A percentile compares a stretch with the other conserved stretches of the same genome.
These are phyloP conservation scores for Fusarium ramigenum DNA, from an alignment of 2,329 filamentous ascomycete genomes.

Conservation along the genomic window DNA sequence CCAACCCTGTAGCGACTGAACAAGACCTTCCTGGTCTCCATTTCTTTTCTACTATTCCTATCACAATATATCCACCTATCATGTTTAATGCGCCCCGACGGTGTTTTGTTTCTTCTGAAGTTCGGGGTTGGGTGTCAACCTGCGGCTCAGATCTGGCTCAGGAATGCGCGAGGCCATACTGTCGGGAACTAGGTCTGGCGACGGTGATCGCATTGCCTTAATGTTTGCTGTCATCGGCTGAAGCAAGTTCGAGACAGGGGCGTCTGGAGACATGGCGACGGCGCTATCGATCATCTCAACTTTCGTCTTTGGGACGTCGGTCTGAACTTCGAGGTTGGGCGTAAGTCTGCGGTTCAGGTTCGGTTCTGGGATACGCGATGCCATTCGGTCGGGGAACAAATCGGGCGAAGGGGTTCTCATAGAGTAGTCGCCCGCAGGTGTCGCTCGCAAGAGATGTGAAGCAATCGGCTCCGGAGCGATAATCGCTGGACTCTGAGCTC, in stretches of 20 bases:
- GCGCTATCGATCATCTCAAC: constrained; percentile 57
- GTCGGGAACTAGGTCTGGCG: constrained; percentile 69
- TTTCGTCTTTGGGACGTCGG: constrained; percentile 55
- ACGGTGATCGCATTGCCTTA: constrained; percentile 63
- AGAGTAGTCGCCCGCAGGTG: constrained; percentile 64
- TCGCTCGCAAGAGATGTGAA: constrained; percentile 62
- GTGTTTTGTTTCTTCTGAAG: constrained; percentile 49
- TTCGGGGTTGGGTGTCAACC: constrained; percentile 61
- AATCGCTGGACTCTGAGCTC: constrained; percentile 57
- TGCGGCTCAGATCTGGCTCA: constrained; percentile 55
- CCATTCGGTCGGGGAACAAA: constrained; percentile 70
- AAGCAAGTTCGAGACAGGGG: constrained; percentile 62
- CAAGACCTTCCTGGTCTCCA: constrained; percentile 22
- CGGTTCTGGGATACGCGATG: constrained; percentile 63
- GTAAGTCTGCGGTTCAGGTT: constrained; percentile 56
- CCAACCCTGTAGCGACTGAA: constrained; percentile 24
- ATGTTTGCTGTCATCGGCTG: constrained; percentile 63
- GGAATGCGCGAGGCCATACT: constrained; percentile 68
- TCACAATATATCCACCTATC: not conserved
- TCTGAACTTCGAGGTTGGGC: constrained; percentile 61
- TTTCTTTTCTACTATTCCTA: not conserved
- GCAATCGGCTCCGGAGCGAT: constrained; percentile 65
- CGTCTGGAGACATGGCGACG: constrained; percentile 62
- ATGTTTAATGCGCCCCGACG: constrained; percentile 25
- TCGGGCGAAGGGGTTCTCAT: constrained; percentile 67